Evolutionary conservation across 257 asterid genomes (phyloP).

Genomic region (Plantago major): DNA sequence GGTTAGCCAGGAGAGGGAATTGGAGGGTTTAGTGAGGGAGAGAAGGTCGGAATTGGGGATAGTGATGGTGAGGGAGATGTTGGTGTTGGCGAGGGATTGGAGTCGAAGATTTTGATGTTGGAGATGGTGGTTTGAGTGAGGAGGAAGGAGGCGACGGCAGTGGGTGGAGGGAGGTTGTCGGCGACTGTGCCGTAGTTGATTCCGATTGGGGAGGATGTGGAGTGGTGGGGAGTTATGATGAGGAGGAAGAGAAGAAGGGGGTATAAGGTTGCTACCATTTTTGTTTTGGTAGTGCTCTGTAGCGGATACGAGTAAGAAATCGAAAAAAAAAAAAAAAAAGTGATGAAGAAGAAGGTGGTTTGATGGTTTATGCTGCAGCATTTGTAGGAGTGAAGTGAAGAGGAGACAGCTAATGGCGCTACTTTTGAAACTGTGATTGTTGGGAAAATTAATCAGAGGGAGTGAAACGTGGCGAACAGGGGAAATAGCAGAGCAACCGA

Average conservation of each 20-base stretch:
- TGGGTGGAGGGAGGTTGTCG: slow-evolving; percentile 46
- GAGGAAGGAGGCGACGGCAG: slow-evolving; percentile 36
- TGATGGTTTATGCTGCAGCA: no score
- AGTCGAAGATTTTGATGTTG: slow-evolving; percentile 43
- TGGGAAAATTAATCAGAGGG: no score
- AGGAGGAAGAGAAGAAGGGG: neutral
- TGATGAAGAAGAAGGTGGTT: no score
- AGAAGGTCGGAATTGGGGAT: slow-evolving; percentile 28
- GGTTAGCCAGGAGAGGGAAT: slow-evolving; percentile 24
- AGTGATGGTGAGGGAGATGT: slow-evolving; percentile 37
- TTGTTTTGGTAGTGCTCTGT: no score
- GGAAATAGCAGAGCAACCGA: no score
- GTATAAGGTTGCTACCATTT: no score
- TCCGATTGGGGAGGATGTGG: slow-evolving; percentile 17
- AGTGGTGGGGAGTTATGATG: neutral
- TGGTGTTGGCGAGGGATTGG: slow-evolving; percentile 38
- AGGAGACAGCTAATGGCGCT: no score
- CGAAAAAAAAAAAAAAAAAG: no score
- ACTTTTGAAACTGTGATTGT: no score
- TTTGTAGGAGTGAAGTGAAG: no score
- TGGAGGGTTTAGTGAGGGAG: slow-evolving; percentile 11
- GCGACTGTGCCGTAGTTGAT: slow-evolving; percentile 37
- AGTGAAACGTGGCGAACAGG: no score
- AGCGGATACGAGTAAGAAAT: no score
- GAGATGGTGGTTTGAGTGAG: slow-evolving; percentile 30